Evolutionary conservation across 2,329 filamentous ascomycete genomes (phyloP).

Genomic region (Lomentospora prolificans): DNA sequence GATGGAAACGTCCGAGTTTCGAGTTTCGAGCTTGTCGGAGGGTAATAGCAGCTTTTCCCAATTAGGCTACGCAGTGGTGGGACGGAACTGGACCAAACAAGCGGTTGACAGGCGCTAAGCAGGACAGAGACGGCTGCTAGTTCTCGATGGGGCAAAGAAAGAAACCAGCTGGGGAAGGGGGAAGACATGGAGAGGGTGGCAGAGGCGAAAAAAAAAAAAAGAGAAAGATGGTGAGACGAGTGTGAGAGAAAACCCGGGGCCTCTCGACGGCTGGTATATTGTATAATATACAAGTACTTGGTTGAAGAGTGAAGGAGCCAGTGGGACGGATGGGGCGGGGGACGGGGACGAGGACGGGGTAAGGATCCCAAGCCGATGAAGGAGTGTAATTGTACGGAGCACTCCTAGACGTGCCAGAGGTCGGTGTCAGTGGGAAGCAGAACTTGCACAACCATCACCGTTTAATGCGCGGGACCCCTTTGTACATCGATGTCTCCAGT

Average conservation of each 20-base stretch:
- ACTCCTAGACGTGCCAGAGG: too few species aligned
- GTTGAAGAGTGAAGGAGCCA: background rate
- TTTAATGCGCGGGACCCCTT: too few species aligned
- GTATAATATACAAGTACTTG: background rate
- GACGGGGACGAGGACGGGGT: too few species aligned
- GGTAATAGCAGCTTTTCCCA: background rate
- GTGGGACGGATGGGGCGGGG: background rate
- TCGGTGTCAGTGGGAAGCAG: too few species aligned
- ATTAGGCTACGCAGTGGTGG: background rate
- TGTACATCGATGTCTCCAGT: too few species aligned
- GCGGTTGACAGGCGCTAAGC: background rate
- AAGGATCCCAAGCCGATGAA: too few species aligned
- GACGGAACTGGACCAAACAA: background rate
- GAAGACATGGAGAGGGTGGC: background rate
- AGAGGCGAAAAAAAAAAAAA: too few species aligned
- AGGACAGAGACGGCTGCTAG: background rate
- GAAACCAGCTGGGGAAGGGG: background rate
- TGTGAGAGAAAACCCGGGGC: background rate
- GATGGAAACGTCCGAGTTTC: slow-evolving; percentile 7
- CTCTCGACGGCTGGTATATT: background rate
- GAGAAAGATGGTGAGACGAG: background rate
- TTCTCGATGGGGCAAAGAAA: background rate
- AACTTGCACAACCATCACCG: too few species aligned
- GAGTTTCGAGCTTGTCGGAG: slow-evolving; percentile 5
- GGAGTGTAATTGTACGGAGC: too few species aligned